phyloP scores from a whole-genome alignment of 2,329 filamentous ascomycete species.

The Cladorrhinum sp. region DNA sequence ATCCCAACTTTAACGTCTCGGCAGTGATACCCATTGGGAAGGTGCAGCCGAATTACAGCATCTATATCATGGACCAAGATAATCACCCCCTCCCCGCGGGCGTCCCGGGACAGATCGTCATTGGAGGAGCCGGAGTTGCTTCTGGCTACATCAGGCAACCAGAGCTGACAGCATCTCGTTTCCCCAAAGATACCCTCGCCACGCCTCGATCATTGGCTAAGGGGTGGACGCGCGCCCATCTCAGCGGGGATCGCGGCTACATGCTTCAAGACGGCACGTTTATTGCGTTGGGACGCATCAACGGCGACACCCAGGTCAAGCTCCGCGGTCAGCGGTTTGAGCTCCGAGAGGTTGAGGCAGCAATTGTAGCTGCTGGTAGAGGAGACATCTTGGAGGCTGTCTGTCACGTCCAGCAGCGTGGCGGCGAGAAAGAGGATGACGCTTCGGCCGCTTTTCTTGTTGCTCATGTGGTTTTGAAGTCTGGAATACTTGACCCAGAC shows the following conservation, averaged over 20 bases:
- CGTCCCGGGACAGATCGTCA: conserved; percentile 13
- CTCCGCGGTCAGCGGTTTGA: conserved; percentile 51
- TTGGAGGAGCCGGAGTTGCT: conserved; percentile 18
- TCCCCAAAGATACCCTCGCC: conserved; percentile 7
- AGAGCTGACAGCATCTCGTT: conserved; percentile 37
- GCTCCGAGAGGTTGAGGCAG: conserved; percentile 29
- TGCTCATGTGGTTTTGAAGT: neutral
- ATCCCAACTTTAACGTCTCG: neutral
- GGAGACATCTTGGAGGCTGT: conserved; percentile 13
- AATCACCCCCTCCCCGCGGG: conserved; percentile 9
- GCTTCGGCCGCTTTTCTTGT: conserved; percentile 3
- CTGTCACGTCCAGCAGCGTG: conserved; percentile 2
- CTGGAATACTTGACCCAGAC: neutral
- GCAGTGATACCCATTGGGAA: neutral
- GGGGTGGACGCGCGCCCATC: conserved; percentile 30
- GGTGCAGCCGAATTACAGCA: conserved; percentile 16
- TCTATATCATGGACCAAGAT: conserved; percentile 14
- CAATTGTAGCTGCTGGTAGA: conserved; percentile 16
- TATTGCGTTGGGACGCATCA: conserved; percentile 44
- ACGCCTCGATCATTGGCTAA: neutral
- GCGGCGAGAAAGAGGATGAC: conserved; percentile 27
- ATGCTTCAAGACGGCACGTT: conserved; percentile 33
- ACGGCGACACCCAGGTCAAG: conserved; percentile 47
- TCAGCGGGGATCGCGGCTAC: conserved; percentile 36
- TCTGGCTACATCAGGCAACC: conserved; percentile 19